Evolutionary conservation across 164 flowering plant species (phyloP), one percentile per base, ranked within the genome.

Genomic region (Kalanchoe fedtschenkoi): DNA sequence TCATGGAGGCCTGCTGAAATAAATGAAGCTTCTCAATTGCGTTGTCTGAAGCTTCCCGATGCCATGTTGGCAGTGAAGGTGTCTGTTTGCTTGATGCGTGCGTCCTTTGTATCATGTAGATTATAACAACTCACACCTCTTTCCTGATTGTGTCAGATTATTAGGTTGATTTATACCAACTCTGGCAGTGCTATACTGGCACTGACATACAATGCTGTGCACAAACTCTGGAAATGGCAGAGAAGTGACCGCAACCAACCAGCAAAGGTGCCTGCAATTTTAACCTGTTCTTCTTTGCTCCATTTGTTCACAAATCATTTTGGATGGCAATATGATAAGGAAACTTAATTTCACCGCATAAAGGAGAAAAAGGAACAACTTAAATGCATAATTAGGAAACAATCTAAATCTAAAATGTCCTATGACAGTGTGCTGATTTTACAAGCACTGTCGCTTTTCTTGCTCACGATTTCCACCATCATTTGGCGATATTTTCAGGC

Each of bases 1-100:
- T 64, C 69, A 59, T 80, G 81, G 84, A 80, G 76, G 69, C 67
- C 70, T 28, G 66, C 67, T 22, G 81, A 76, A 62, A 63, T 80
- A 19, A 76, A 39, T 58, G 78, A 80, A 37, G 72, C 71, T 34
- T 73, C 84, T 47, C 77, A 75, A 51, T 43, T 68, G 62, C 74
- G 69, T 5, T 69, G 72, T 21, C 17, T 75, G 51, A 66, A 56
- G 63, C 68, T 66, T 59, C 68, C 68, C n/a, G 68, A 66, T 46
- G 26, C 58, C 44, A 39, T 66, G 29, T 46, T 66, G 34, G 63
- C 68, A 24, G 68, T 59, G 35, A 58, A 62, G 63, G 68, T 66
- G 59, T 42, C 42, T 26, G 44, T 19, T 30, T 56, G 46, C 33
- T 17, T 34, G n/a, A 17, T 30, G 19, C 11, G 30, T 41, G 7